A percentile compares a stretch with the other conserved stretches of the same genome.
phyloP scores from a whole-genome alignment of 352 stramenopile genomes.

The Blastocystis sp. region DNA sequence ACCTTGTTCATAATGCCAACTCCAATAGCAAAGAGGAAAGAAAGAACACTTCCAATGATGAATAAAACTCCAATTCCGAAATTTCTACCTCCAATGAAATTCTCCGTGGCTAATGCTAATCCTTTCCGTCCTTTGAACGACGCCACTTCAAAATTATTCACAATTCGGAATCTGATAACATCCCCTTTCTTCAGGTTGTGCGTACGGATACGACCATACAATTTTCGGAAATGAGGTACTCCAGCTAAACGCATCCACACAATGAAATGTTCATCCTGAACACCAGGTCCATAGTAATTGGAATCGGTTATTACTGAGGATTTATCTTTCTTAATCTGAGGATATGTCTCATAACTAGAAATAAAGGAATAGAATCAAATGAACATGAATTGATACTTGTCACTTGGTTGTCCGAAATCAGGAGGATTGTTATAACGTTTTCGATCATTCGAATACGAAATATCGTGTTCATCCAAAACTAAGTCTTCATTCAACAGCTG shows the following conservation, averaged over 20 bases:
- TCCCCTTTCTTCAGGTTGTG: slow-evolving; percentile 71
- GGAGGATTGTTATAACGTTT: slow-evolving; percentile 1
- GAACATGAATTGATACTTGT: slow-evolving; percentile 42
- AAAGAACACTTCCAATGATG: not conserved
- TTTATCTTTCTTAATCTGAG: slow-evolving; percentile 28
- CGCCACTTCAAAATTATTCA: slow-evolving; percentile 79
- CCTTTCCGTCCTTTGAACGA: slow-evolving; percentile 81
- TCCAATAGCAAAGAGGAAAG: not conserved
- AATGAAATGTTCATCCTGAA: slow-evolving; percentile 82
- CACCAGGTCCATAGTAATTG: slow-evolving; percentile 65
- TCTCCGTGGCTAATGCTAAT: slow-evolving; percentile 79
- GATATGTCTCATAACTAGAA: slow-evolving; percentile 35
- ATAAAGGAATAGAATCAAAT: not conserved
- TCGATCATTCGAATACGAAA: slow-evolving; percentile 12
- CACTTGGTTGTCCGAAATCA: not conserved
- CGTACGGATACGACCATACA: slow-evolving; percentile 77
- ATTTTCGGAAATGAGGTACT: slow-evolving; percentile 79
- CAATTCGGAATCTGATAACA: slow-evolving; percentile 75
- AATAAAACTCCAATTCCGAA: slow-evolving; percentile 24
- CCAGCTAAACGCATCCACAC: slow-evolving; percentile 81
- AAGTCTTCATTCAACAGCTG: not conserved
- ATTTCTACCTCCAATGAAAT: slow-evolving; percentile 74
- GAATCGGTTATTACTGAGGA: not conserved
- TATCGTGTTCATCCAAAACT: slow-evolving; percentile 46
- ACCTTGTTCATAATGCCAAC: not conserved